These are phyloP conservation scores for Wickerhamomyces rabaulensis DNA, from an alignment of 805 yeast species.

Conservation along the genomic window DNA sequence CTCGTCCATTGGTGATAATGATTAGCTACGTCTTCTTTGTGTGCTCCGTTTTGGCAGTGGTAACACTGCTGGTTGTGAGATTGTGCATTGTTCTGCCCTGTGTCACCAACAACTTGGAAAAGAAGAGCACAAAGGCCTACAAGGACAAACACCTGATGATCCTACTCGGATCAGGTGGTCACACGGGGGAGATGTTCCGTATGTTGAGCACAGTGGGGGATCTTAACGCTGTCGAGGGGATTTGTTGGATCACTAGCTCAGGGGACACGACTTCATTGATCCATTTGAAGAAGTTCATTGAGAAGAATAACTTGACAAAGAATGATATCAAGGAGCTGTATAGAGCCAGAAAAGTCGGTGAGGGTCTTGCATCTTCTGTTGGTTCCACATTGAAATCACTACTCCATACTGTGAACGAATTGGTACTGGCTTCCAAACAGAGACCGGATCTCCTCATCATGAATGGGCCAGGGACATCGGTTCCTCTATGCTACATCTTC, in stretches of 20 bases:
- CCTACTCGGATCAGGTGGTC: constrained; percentile 93
- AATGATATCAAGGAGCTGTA: constrained; percentile 30
- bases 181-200: constrained; percentile 92
- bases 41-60: background rate
- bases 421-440: constrained; percentile 5
- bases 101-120: constrained; percentile 4
- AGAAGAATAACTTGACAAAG: constrained; percentile 2
- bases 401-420: constrained; percentile 4
- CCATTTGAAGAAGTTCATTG: constrained; percentile 20
- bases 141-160: constrained; percentile 19
- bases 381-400: constrained; percentile 31
- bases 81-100: constrained; percentile 14
- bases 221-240: constrained; percentile 3
- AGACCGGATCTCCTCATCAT: constrained; percentile 42
- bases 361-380: constrained; percentile 42
- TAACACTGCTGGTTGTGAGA: background rate
- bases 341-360: constrained; percentile 61
- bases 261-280: constrained; percentile 46
- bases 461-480: constrained; percentile 84
- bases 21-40: background rate
- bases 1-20: background rate
- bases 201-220: constrained; percentile 38
- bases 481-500: constrained; percentile 59
- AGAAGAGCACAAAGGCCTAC: background rate
- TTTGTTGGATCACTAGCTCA: constrained; percentile 36